Base-by-base conservation (phyloP, 768 basidiomycete genomes). In the Lyophyllum atratum region DNA sequence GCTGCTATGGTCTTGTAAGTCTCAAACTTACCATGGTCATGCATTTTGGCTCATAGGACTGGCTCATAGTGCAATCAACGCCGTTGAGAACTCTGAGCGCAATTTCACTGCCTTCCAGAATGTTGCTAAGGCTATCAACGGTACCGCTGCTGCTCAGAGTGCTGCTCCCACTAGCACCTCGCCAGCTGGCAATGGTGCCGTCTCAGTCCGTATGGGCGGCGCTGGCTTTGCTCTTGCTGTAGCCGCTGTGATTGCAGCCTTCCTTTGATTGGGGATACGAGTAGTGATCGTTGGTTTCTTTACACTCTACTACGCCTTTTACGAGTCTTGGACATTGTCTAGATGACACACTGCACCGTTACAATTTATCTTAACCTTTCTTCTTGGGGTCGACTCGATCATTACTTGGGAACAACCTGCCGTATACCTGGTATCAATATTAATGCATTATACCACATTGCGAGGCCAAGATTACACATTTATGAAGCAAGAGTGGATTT, bases 81-180 rank as follows among this genome's bases (percentile, higher is more conserved):
- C 82, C 45, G 80, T 79, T 54, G 79, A 85, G 56, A 65, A 58
- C 55, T 79, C 79, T 5, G 60, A 69, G 11, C 79, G 78, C 61
- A 83, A 76, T 72, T 85, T 84, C 70, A 64, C 72, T 40, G 84
- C 84, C 2, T 87, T 84, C 80, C 74, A 83, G 71, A 68, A 70
- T 42, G 75, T 85, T 46, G 85, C 86, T 19, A 73, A 76, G 70
- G 66, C 75, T 51, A 68, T 84, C 57, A 85, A 86, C 64, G 83
- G 83, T 52, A 81, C 83, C 5, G 65, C 73, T 40, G 68, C 74
- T 26, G 67, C 74, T n/a, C 64, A 76, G 5, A 70, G 66, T 44
- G 61, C 73, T 33, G 49, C 63, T 34, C 24, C 72, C 17, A 54
- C 71, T 17, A 51, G 64, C 24, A 53, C 67, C 17, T 31, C 65